Evolutionary conservation across 140 eudicot genomes (phyloP), one percentile per base, ranked within the genome.

Genomic region (Cichorium intybus): DNA sequence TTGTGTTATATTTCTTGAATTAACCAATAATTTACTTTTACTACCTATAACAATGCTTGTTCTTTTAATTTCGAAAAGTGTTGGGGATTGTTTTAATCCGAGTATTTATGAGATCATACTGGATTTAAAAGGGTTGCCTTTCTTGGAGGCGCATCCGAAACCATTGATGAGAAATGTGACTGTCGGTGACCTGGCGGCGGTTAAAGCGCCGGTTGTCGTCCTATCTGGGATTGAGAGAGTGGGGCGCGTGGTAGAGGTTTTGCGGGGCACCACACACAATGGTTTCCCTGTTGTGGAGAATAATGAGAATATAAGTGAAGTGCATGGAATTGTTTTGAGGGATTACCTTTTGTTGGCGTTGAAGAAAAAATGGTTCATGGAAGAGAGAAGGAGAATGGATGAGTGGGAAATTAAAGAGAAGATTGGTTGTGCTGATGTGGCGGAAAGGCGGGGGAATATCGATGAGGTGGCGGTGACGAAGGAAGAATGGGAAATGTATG

Each of bases 91-190:
- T 62, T 92, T 88, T 77, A 88, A 88, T 27, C 84, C 83, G 23
- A 92, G 98, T 75, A 92, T 85, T 14, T 92, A 88, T 18, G 96
- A 92, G 52, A 87, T 92, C 55, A 88, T 92, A 73, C 64, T 92
- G 57, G 95, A 88, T 24, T 81, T 88, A 7, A 92, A 92, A 72
- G 98, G 98, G 43, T 70, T 92, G 18, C 98, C 98, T 23, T 92
- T 85, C 80, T 75, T 88, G 79, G 96, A 83, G 18, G 85, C 92
- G 4, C 66, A 75, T 62, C 95, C 96, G 24, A 84, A 88, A 81
- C 89, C 98, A 65, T 92, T 93, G 96, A 92, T 92, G 97, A 81
- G 96, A 52, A 75, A 85, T 37, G 79, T 92, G 24, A 83, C 93
- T 33, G 90, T 85, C 10, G 88, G 93, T 35, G 99, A 92, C 56